A percentile compares a stretch with the other conserved stretches of the same genome.
Conservation (phyloP, 495 filamentous ascomycete genomes). For the Aspergillus egyptiacus region DNA sequence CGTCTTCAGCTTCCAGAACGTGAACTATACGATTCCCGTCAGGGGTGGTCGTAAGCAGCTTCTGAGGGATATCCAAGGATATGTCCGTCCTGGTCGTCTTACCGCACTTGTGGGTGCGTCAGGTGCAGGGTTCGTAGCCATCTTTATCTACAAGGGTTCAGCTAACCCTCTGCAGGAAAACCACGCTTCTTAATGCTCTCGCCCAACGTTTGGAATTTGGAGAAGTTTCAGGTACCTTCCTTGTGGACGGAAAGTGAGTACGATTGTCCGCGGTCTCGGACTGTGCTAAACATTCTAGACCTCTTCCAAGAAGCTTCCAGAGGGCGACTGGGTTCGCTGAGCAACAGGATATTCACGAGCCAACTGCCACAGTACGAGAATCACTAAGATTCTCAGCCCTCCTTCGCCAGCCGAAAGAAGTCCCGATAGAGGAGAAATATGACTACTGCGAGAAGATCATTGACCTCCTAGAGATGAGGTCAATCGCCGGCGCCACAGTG, state of each 20-base stretch:
- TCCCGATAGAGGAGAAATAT: constrained; percentile 54
- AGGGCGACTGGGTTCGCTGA: constrained; percentile 54
- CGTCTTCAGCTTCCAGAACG: constrained; percentile 72
- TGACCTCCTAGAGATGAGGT: constrained; percentile 53
- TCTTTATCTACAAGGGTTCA: neutral
- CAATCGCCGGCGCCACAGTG: constrained; percentile 51
- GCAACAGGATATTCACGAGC: constrained; percentile 59
- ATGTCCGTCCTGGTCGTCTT: constrained; percentile 63
- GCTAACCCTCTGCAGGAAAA: constrained; percentile 37
- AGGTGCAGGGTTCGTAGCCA: constrained; percentile 49
- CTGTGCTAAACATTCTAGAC: constrained; percentile 20
- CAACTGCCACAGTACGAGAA: constrained; percentile 56
- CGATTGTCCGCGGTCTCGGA: neutral
- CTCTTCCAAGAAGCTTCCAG: constrained; percentile 44
- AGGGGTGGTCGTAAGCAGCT: constrained; percentile 53
- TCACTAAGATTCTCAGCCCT: constrained; percentile 55
- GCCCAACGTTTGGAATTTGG: constrained; percentile 53
- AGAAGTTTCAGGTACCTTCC: constrained; percentile 43
- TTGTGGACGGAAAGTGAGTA: constrained; percentile 48
- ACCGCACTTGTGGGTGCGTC: constrained; percentile 65
- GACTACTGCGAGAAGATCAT: constrained; percentile 58
- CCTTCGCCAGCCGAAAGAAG: constrained; percentile 51
- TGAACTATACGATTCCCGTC: constrained; percentile 68
- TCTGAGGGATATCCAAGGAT: constrained; percentile 60
- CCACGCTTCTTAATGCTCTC: constrained; percentile 49